Conservation (phyloP, 495 filamentous ascomycete genomes). For the Xylona heveae region DNA sequence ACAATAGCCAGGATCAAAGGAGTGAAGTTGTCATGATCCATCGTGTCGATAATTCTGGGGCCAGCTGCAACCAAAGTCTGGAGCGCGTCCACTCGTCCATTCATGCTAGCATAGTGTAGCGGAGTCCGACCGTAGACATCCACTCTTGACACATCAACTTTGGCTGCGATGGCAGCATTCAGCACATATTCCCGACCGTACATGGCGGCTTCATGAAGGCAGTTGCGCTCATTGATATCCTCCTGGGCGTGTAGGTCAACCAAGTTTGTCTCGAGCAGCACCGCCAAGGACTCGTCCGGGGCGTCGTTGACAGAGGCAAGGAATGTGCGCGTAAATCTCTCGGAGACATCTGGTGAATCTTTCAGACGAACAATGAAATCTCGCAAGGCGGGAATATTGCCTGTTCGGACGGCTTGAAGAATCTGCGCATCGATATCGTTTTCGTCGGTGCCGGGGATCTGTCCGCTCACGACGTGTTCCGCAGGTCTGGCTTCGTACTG, state of each 20-base stretch:
- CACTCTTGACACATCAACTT: constrained; percentile 51
- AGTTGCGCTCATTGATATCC: constrained; percentile 93
- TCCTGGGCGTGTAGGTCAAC: constrained; percentile 80
- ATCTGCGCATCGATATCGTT: constrained; percentile 73
- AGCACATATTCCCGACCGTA: constrained; percentile 65
- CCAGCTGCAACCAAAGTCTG: constrained; percentile 38
- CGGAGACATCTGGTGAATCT: constrained; percentile 32
- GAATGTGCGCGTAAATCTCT: constrained; percentile 72
- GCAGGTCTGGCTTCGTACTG: constrained; percentile 42
- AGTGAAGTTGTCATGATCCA: constrained; percentile 95
- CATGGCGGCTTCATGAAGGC: constrained; percentile 84
- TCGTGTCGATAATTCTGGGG: constrained; percentile 51
- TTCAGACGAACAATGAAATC: constrained; percentile 40
- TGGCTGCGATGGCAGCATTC: constrained; percentile 41
- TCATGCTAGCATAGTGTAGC: constrained; percentile 89
- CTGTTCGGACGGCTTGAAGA: constrained; percentile 63
- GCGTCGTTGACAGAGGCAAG: constrained; percentile 70
- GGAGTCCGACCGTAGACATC: constrained; percentile 92
- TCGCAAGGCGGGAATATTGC: constrained; percentile 38
- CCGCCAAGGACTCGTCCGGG: constrained; percentile 50
- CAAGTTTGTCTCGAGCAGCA: constrained; percentile 57
- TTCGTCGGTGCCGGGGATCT: constrained; percentile 51
- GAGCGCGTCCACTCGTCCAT: constrained; percentile 74
- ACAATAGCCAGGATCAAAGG: constrained; percentile 89
- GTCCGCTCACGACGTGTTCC: constrained; percentile 40